A percentile compares a stretch with the other conserved stretches of the same genome.
Evolutionary conservation across 164 flowering plant genomes (phyloP).

Genomic region (Cinnamomum micranthum): DNA sequence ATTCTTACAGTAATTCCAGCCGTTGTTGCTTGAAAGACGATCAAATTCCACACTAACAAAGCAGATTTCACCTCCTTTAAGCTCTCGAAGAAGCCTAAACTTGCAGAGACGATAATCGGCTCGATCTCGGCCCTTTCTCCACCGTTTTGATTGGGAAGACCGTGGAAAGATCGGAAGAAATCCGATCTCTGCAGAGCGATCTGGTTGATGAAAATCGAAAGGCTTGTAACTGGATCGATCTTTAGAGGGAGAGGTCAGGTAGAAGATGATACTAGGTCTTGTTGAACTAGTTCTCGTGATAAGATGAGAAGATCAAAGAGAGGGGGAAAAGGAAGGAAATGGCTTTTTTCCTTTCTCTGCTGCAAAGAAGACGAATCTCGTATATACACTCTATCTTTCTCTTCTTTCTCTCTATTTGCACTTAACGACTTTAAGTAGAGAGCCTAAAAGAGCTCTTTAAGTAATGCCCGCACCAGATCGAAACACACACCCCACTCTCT

Average conservation of each 20-base stretch:
- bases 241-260: background rate
- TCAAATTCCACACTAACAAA: slow-evolving; percentile 9
- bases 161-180: background rate
- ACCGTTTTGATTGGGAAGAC: background rate
- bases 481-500: background rate
- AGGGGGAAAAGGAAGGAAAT: background rate
- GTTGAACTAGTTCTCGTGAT: background rate
- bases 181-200: background rate
- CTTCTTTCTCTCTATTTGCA: background rate
- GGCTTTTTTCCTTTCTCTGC: background rate
- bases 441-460: background rate
- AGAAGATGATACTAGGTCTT: background rate
- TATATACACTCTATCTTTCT: too few relatives aligned
- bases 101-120: background rate
- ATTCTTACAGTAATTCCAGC: background rate
- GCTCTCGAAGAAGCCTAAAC: background rate
- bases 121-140: background rate
- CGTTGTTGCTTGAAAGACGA: background rate
- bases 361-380: too few relatives aligned
- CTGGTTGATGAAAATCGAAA: background rate
- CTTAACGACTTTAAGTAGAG: background rate
- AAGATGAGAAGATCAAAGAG: background rate
- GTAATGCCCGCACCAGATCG: slow-evolving; percentile 5
- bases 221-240: background rate
- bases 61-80: slow-evolving; percentile 20